Evolutionary conservation across 1,139 yeast genomes (phyloP), one percentile per base, ranked within the genome.

Genomic region (Saccharomycopsis hybrid): DNA sequence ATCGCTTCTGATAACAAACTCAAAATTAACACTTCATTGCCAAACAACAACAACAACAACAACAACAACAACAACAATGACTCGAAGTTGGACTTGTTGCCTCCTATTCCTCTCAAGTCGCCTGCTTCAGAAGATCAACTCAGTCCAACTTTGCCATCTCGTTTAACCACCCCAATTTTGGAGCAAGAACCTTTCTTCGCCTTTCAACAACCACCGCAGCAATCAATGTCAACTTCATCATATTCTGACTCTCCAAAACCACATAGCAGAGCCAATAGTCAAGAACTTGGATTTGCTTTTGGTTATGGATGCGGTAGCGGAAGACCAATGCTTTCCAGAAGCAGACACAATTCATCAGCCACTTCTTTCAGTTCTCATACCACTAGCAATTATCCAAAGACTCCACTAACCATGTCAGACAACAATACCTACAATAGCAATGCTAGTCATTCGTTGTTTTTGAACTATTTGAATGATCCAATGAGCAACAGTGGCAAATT

Each of bases 271-370:
- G 9, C 24, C 28, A 18, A 25, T 30, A 27, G 9, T n/a, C 33
- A 33, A n/a, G 5, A 33, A 27, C 27, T 35, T 43, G n/a, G 18
- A 24, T 29, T 28, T 40, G 28, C 31, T 40, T 40, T 29, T 40
- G 24, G 33, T 3, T 40, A 29, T 40, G 33, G 43, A 40, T 13
- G 7, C 11, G 13, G 11, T 13, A 7, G 43, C 28, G 7, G 25
- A 27, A 28, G 43, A 40, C 13, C 29, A 40, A 4, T 37, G 37
- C 24, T 8, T 11, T 4, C 40, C 27, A 47, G 55, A 46, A 40
- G 47, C 28, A 43, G 55, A 43, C 54, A 51, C 25, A 49, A 49
- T 33, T 52, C 55, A 3, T 40, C 46, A 7, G 55, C 53, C n/a
- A 52, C 55, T n/a, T 49, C 53, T 7, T 36, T 49, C 33, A 45